Conservation (phyloP, 208 protist genomes). For the Leishmania amazonensis region DNA sequence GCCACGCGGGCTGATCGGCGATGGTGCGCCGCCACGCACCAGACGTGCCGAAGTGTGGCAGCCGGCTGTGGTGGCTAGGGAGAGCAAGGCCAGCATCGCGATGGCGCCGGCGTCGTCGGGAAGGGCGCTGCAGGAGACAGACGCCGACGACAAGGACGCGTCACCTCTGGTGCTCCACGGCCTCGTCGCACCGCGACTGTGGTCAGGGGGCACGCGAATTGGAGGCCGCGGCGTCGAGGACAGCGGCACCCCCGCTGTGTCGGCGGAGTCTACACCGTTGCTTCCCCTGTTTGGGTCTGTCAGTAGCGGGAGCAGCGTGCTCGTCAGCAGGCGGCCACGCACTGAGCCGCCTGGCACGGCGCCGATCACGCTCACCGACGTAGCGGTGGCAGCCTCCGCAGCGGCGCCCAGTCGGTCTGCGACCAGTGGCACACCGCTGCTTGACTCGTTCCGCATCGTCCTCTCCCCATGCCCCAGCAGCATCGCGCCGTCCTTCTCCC, state of each 20-base stretch:
- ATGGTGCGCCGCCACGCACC: not conserved
- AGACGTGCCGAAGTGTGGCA: not conserved
- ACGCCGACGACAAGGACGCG: too few relatives aligned
- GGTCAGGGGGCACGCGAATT: not conserved
- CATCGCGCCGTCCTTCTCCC: constrained; percentile 39
- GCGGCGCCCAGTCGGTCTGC: not conserved
- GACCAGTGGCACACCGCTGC: not conserved
- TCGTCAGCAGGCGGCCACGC: not conserved
- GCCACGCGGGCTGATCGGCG: not conserved
- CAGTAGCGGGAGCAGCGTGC: not conserved
- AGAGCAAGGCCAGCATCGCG: not conserved
- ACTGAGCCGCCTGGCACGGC: too few relatives aligned
- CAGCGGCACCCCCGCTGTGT: not conserved
- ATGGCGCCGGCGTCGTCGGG: not conserved
- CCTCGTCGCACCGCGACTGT: not conserved
- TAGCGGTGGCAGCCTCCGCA: not conserved
- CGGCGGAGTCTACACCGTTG: not conserved
- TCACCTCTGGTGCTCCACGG: not conserved
- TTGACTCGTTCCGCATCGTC: constrained; percentile 30
- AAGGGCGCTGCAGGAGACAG: not conserved
- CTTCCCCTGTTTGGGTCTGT: not conserved
- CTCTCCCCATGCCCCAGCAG: constrained; percentile 42
- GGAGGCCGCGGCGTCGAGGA: not conserved
- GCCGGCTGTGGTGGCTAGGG: too few relatives aligned
- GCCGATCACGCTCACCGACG: not conserved